A percentile compares a stretch with the other conserved stretches of the same genome.
Evolutionary conservation across 768 basidiomycete species (phyloP).

Genomic region (Tubosaeta brunneosetosa): DNA sequence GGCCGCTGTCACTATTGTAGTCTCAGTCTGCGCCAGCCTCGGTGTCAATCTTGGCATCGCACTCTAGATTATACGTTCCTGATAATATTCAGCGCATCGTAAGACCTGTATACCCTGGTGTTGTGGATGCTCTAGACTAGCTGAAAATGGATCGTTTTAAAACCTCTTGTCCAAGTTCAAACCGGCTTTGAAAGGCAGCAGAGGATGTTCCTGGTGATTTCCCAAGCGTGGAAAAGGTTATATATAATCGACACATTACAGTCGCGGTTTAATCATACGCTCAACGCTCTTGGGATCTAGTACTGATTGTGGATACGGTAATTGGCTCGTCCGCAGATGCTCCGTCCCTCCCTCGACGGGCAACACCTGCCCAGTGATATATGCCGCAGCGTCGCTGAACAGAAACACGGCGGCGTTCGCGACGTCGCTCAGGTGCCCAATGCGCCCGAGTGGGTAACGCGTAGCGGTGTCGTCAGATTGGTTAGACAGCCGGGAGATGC

Average conservation of each 20-base stretch:
- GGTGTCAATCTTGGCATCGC: neutral
- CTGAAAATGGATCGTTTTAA: too few species aligned
- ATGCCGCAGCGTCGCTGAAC: slow-evolving; percentile 75
- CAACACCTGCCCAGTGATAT: slow-evolving; percentile 72
- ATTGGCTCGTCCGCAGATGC: slow-evolving; percentile 41
- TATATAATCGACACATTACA: slow-evolving; percentile 16
- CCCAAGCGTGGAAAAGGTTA: too few species aligned
- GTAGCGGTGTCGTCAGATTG: neutral
- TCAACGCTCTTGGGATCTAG: slow-evolving; percentile 53
- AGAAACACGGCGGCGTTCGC: slow-evolving; percentile 73
- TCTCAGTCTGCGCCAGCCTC: neutral
- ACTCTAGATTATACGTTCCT: neutral
- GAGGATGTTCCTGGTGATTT: too few species aligned
- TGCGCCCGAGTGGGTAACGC: slow-evolving; percentile 42
- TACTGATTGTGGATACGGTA: slow-evolving; percentile 63
- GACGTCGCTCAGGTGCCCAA: slow-evolving; percentile 57
- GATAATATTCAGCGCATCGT: neutral
- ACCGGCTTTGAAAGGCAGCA: too few species aligned
- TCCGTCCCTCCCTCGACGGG: slow-evolving; percentile 64
- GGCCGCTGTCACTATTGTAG: neutral
- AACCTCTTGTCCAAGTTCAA: too few species aligned
- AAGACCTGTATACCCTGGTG: neutral
- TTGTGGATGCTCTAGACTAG: neutral
- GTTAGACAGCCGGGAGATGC: slow-evolving; percentile 51
- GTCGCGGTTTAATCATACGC: slow-evolving; percentile 45